phyloP scores from a whole-genome alignment of 495 filamentous ascomycete genomes.

The Xylaria venustula region DNA sequence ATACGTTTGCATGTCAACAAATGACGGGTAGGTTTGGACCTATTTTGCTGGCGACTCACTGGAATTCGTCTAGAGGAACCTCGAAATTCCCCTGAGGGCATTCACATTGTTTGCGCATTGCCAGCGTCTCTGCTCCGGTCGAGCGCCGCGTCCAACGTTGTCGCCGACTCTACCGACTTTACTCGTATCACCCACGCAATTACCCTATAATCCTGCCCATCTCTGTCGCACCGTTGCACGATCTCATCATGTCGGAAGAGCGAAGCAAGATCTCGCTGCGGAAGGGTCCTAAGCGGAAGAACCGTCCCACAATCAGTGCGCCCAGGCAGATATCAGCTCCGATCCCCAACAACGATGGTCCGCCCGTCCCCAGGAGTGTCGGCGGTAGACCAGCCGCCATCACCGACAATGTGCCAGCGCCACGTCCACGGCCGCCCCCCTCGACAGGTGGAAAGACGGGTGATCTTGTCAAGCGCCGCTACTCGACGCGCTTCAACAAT shows the following conservation, averaged over 20 bases:
- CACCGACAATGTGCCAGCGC: conserved; percentile 28
- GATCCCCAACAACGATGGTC: conserved; percentile 44
- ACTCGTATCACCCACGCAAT: not conserved
- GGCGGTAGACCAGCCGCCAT: conserved; percentile 28
- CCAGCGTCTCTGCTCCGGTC: too few relatives aligned
- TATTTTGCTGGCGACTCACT: too few relatives aligned
- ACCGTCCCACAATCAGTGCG: conserved; percentile 75
- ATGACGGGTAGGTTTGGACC: too few relatives aligned
- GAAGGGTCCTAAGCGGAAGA: conserved; percentile 71
- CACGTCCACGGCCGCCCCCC: conserved; percentile 43
- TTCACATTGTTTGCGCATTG: too few relatives aligned
- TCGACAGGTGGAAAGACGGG: conserved; percentile 61
- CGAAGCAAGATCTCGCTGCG: conserved; percentile 81
- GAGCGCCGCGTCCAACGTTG: not conserved
- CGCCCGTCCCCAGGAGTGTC: conserved; percentile 27
- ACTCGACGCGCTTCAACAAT: conserved; percentile 86
- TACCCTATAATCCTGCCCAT: not conserved
- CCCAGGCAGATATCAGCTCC: conserved; percentile 75
- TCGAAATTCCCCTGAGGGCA: too few relatives aligned
- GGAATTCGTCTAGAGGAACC: too few relatives aligned
- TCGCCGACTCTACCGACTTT: not conserved
- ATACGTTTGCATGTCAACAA: too few relatives aligned
- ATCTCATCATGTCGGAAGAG: conserved; percentile 68
- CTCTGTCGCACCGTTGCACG: conserved; percentile 6
- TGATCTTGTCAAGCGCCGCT: conserved; percentile 90